A percentile compares a stretch with the other conserved stretches of the same genome.
Evolutionary conservation across 2,329 filamentous ascomycete species (phyloP).

Genomic region (Akanthomyces dipterigenus): DNA sequence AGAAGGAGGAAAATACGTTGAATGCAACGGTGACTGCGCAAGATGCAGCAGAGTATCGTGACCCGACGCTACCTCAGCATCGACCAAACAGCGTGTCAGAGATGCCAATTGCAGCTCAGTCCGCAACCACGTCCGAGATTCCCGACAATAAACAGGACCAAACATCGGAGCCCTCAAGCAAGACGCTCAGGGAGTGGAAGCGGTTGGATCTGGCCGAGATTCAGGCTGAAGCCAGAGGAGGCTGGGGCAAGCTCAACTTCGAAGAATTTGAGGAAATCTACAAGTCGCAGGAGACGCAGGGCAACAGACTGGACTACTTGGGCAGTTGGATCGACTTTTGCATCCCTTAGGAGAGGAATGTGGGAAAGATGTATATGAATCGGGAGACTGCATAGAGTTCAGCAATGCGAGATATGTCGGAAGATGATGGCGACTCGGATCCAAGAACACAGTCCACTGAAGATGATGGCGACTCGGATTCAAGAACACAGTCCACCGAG

Average conservation of each 20-base stretch:
- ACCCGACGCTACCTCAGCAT: slow-evolving; percentile 64
- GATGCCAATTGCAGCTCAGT: background rate
- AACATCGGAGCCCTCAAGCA: slow-evolving; percentile 16
- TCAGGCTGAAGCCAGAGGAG: slow-evolving; percentile 65
- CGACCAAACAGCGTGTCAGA: slow-evolving; percentile 44
- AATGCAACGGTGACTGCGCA: slow-evolving; percentile 13
- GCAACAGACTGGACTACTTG: slow-evolving; percentile 68
- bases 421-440: background rate
- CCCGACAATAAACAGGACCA: slow-evolving; percentile 10
- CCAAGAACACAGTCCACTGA: too few relatives aligned
- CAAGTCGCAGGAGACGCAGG: slow-evolving; percentile 55
- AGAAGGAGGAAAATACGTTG: slow-evolving; percentile 12
- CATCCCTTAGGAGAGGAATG: slow-evolving; percentile 43
- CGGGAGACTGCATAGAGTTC: background rate
- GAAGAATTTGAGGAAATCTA: slow-evolving; percentile 75
- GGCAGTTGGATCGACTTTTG: slow-evolving; percentile 87
- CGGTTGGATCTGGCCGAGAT: slow-evolving; percentile 58
- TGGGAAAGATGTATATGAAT: background rate
- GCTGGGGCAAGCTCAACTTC: slow-evolving; percentile 70
- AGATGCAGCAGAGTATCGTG: slow-evolving; percentile 30
- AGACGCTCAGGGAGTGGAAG: slow-evolving; percentile 42
- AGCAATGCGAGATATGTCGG: background rate
- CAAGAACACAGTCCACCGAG: too few relatives aligned
- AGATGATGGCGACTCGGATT: too few relatives aligned
- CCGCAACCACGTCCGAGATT: background rate